A percentile compares a stretch with the other conserved stretches of the same genome.
Evolutionary conservation across 164 flowering plant species (phyloP).

Genomic region (Nelumbo lutea): DNA sequence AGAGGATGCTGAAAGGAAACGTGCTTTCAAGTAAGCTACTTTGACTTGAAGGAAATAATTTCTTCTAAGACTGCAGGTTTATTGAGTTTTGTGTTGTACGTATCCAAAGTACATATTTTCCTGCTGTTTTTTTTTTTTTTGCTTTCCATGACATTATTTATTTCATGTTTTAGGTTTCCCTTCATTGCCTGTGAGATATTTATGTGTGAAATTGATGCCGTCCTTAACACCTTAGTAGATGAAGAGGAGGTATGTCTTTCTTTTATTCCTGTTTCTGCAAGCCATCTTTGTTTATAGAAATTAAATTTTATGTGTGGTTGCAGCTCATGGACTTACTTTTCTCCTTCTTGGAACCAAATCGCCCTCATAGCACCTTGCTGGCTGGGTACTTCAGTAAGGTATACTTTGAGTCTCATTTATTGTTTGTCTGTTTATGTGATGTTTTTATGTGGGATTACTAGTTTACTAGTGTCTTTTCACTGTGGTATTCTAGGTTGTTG

Average conservation of each 20-base stretch:
- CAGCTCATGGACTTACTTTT: constrained; percentile 94
- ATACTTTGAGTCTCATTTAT: background rate
- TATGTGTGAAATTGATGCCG: constrained; percentile 94
- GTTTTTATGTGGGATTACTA: background rate
- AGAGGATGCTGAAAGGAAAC: constrained; percentile 81
- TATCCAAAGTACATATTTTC: background rate
- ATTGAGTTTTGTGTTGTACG: background rate
- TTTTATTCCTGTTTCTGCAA: background rate
- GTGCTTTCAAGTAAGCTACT: constrained; percentile 66
- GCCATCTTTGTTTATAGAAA: constrained; percentile 1
- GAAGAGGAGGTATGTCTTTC: constrained; percentile 73
- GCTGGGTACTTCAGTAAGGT: constrained; percentile 99
- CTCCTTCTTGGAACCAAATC: constrained; percentile 88
- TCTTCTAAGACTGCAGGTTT: background rate
- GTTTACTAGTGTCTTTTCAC: background rate
- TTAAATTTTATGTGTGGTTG: constrained; percentile 13
- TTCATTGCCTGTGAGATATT: constrained; percentile 93
- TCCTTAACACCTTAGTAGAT: constrained; percentile 82
- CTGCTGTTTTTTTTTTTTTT: no score
- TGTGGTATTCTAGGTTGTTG: constrained; percentile 58
- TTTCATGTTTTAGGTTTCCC: constrained; percentile 65
- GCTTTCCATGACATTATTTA: background rate
- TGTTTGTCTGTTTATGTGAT: background rate
- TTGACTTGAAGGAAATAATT: background rate
- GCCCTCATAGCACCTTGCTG: constrained; percentile 71